Evolutionary conservation across 1,139 yeast genomes (phyloP).

Genomic region (Eremothecium sinecaudum): DNA sequence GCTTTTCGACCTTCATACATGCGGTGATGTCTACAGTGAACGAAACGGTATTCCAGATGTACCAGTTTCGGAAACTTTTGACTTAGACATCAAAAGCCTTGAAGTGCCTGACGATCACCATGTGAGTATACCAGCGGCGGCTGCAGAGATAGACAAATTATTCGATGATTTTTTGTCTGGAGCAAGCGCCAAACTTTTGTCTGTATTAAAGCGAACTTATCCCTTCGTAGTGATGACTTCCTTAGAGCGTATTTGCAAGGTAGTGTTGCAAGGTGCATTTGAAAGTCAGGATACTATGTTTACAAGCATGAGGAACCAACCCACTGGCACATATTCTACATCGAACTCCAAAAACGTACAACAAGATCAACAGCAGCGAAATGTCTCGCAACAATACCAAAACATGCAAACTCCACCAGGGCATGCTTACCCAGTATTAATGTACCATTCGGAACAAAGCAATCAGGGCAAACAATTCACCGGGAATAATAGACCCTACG

Average conservation of each 20-base stretch:
- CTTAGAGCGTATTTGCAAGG: conserved; percentile 8
- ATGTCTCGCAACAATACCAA: not conserved
- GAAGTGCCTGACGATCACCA: conserved; percentile 9
- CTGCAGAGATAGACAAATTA: conserved; percentile 3
- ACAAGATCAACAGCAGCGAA: not conserved
- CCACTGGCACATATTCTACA: not conserved
- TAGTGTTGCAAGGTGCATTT: conserved; percentile 6
- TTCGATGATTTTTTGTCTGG: conserved; percentile 6
- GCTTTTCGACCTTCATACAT: conserved; percentile 1
- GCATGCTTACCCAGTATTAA: not conserved
- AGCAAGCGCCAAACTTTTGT: conserved; percentile 3
- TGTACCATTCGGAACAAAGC: not conserved
- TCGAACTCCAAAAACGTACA: not conserved
- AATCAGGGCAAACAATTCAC: not conserved
- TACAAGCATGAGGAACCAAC: not conserved
- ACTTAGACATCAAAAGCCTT: conserved; percentile 7
- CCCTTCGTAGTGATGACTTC: conserved; percentile 8
- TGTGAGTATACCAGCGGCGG: conserved; percentile 4
- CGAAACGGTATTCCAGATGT: not conserved
- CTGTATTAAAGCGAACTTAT: conserved; percentile 8
- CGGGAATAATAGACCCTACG: not conserved
- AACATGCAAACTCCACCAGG: not conserved
- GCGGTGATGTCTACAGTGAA: not conserved
- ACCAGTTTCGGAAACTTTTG: conserved; percentile 5
- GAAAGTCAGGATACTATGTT: conserved; percentile 2